A percentile compares a stretch with the other conserved stretches of the same genome.
Evolutionary conservation across 2,329 filamentous ascomycete genomes (phyloP).

Genomic region (Xylariaceae sp.): DNA sequence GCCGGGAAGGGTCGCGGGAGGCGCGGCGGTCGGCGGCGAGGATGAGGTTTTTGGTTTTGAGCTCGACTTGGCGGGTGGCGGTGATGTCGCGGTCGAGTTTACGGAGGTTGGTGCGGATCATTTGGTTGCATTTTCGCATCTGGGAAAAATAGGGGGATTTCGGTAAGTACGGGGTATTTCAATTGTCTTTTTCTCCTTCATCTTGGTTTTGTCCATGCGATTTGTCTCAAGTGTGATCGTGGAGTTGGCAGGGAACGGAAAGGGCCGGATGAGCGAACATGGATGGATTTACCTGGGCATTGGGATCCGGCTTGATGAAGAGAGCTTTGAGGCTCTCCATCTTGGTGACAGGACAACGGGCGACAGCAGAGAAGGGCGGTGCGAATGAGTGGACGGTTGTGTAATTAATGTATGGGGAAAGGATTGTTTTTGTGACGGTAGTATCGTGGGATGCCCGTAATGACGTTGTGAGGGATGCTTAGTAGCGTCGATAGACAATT

Average conservation of each 20-base stretch:
- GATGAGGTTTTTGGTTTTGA: conserved; percentile 81
- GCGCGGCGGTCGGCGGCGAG: conserved; percentile 75
- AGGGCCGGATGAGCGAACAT: background rate
- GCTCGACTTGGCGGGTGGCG: conserved; percentile 70
- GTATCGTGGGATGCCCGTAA: conserved; percentile 9
- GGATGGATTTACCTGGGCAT: conserved; percentile 65
- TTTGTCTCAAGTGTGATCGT: background rate
- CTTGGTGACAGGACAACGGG: conserved; percentile 23
- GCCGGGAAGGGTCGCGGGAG: conserved; percentile 71
- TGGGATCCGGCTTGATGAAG: conserved; percentile 88
- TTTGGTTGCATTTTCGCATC: conserved; percentile 91
- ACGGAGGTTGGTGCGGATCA: conserved; percentile 85
- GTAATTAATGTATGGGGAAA: background rate
- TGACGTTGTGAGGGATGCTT: conserved; percentile 8
- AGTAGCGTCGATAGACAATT: background rate
- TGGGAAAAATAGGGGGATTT: conserved; percentile 35
- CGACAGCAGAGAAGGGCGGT: background rate
- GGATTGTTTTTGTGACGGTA: background rate
- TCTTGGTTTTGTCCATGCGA: background rate
- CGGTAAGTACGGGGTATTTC: conserved; percentile 2
- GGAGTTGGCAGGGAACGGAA: background rate
- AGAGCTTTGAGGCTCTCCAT: conserved; percentile 88
- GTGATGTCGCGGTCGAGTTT: conserved; percentile 91
- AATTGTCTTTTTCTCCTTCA: background rate
- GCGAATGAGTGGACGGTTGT: background rate